Conservation (phyloP, 495 filamentous ascomycete species). For the Chaetomium cochliodes region DNA sequence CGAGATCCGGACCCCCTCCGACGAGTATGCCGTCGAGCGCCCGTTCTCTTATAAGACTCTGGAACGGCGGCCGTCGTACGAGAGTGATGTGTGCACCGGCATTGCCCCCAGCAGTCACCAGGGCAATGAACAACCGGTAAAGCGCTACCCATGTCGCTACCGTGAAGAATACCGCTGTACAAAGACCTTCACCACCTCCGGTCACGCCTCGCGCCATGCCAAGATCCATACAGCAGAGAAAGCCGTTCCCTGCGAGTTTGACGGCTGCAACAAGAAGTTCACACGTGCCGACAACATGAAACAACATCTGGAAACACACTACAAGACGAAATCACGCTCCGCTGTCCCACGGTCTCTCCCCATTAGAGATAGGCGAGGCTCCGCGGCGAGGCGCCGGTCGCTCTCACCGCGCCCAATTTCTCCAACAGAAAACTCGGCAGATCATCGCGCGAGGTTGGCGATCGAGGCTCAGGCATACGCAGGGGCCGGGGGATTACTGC, state of each 20-base stretch:
- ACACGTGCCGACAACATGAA: slow-evolving; percentile 99
- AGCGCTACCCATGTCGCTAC: slow-evolving; percentile 66
- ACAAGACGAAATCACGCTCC: slow-evolving; percentile 51
- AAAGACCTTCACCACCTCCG: slow-evolving; percentile 91
- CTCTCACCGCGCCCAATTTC: slow-evolving; percentile 19
- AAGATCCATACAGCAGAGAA: slow-evolving; percentile 98
- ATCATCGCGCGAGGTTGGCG: too few relatives aligned
- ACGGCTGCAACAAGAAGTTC: slow-evolving; percentile 82
- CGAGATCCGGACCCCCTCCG: slow-evolving; percentile 32
- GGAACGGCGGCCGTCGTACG: slow-evolving; percentile 40
- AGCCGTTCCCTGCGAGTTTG: slow-evolving; percentile 77
- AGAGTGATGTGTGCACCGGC: slow-evolving; percentile 28
- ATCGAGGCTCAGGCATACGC: too few relatives aligned
- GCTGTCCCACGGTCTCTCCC: slow-evolving; percentile 31
- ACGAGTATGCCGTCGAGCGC: slow-evolving; percentile 39
- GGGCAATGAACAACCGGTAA: slow-evolving; percentile 42
- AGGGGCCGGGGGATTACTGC: too few relatives aligned
- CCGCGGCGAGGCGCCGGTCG: not conserved
- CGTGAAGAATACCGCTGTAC: slow-evolving; percentile 65
- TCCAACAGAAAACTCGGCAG: too few relatives aligned
- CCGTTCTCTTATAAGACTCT: slow-evolving; percentile 32
- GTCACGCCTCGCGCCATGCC: slow-evolving; percentile 92
- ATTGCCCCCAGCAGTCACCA: slow-evolving; percentile 39
- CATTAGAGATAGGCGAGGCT: slow-evolving; percentile 34
- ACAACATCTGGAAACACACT: slow-evolving; percentile 90